Evolutionary conservation across 345 rosid species (phyloP).

Genomic region (Camelina neglecta): DNA sequence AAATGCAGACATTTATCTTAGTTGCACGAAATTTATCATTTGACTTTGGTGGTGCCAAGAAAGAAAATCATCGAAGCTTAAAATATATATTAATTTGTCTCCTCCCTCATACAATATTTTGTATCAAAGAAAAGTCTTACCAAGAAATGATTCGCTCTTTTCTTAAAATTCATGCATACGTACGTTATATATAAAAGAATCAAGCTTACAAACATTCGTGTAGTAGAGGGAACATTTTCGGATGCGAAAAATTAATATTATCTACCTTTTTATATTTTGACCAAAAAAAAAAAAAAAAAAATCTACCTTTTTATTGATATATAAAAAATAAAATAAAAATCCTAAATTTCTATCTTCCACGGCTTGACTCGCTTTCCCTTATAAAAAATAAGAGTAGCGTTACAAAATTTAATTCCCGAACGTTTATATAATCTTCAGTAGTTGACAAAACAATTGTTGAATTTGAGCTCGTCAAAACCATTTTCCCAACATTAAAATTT

Average conservation of each 20-base stretch:
- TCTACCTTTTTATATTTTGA: not conserved
- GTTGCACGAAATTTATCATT: constrained; percentile 24
- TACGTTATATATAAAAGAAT: not conserved
- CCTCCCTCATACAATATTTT: not conserved
- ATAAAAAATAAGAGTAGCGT: not conserved
- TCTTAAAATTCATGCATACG: not conserved
- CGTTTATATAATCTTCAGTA: not conserved
- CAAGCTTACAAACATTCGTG: not conserved
- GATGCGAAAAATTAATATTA: not conserved
- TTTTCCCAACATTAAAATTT: constrained; percentile 3
- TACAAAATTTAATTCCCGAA: not conserved
- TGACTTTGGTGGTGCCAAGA: constrained; percentile 11
- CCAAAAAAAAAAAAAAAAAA: too few species aligned
- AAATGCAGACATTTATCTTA: constrained; percentile 6
- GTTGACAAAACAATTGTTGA: constrained; percentile 8
- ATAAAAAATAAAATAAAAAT: too few species aligned
- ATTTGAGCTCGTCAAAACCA: constrained; percentile 24
- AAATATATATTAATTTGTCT: not conserved
- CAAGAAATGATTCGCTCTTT: not conserved
- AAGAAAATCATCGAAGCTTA: not conserved
- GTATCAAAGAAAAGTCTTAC: constrained; percentile 30
- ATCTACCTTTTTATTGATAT: not conserved
- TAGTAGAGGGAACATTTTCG: too few species aligned
- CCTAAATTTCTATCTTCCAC: not conserved
- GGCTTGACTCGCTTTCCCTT: not conserved